Evolutionary conservation across 2,329 filamentous ascomycete species (phyloP), one percentile per base, ranked within the genome.

Genomic region (Madurella fahalii): DNA sequence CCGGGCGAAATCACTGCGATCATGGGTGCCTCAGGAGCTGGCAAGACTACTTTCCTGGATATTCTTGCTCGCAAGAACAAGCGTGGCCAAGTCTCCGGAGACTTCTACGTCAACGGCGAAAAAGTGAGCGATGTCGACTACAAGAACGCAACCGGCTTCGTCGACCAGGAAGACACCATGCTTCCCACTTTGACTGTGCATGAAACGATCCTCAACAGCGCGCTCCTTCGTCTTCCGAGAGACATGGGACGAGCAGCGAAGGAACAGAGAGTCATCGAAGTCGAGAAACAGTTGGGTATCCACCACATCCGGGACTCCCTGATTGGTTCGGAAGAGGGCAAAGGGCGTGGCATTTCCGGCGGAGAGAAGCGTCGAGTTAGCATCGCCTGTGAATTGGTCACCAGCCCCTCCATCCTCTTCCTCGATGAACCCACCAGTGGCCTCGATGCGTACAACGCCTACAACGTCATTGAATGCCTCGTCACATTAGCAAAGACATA

Each of bases 121-220:
- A 93, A 89, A 69, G 85, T 97, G 39, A 78, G 77, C 32, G 90
- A 96, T 68, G 71, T 82, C 31, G 90, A 96, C 59, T 99, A 94
- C 74, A 90, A 89, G 68, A 92, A 84, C 58, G 90, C 97, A 49
- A 87, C 96, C 61, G 94, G 95, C 18, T 99, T 97, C 64, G 94
- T 99, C 40, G 94, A 99, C 64, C 94, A 99, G 73, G 94, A 99
- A 67, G 94, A 99, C 68, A 95, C 93, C 5, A 93, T 99, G 85
- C 79, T 99, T 42, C 87, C 94, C 0, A 99, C 94, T 0, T 77
- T 99, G 62, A 99, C 94, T 0, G 94, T 99, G 9, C 94, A 99
- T 69, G 94, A 99, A 72, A 99, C 94, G 0, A 99, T 99, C 58
- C 77, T 96, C 60, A 96, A 89, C 64, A 97, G 93, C 65, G 94